Conservation (phyloP, 768 basidiomycete species). For the Pisolithus sp. region DNA sequence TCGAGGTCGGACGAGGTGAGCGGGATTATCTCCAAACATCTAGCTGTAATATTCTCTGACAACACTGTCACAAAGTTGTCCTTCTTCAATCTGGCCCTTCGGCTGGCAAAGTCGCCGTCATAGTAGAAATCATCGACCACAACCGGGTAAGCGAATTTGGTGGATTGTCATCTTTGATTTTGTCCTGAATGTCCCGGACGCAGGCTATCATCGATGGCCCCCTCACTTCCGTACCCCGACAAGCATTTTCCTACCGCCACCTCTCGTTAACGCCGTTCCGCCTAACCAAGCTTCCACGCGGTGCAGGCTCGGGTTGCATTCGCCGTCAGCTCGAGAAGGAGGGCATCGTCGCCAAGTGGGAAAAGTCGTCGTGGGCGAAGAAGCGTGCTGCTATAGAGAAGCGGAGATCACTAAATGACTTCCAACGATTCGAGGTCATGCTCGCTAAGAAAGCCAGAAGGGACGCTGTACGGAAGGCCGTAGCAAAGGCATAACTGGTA, state of each 20-base stretch:
- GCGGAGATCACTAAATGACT: slow-evolving; percentile 79
- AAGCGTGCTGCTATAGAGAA: slow-evolving; percentile 69
- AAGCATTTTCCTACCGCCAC: slow-evolving; percentile 87
- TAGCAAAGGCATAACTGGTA: slow-evolving; percentile 53
- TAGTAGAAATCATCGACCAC: slow-evolving; percentile 98
- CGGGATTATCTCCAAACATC: slow-evolving; percentile 11
- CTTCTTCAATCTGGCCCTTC: slow-evolving; percentile 87
- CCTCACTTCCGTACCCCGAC: slow-evolving; percentile 84
- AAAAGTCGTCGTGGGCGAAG: slow-evolving; percentile 81
- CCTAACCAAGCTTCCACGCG: slow-evolving; percentile 81
- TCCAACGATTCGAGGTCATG: slow-evolving; percentile 85
- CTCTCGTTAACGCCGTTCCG: slow-evolving; percentile 84
- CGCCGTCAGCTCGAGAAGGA: slow-evolving; percentile 87
- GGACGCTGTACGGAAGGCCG: slow-evolving; percentile 66
- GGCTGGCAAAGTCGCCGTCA: slow-evolving; percentile 87
- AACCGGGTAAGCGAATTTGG: slow-evolving; percentile 63
- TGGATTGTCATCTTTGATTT: neutral
- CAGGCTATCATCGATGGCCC: slow-evolving; percentile 97
- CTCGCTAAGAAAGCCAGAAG: slow-evolving; percentile 83
- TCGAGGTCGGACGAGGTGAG: slow-evolving; percentile 92
- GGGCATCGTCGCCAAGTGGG: slow-evolving; percentile 82
- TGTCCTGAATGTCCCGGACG: neutral
- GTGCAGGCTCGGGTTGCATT: slow-evolving; percentile 72
- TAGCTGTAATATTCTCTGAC: neutral
- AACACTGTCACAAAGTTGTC: slow-evolving; percentile 48